phyloP scores from a whole-genome alignment of 495 filamentous ascomycete genomes.

The Patellaria atrata region DNA sequence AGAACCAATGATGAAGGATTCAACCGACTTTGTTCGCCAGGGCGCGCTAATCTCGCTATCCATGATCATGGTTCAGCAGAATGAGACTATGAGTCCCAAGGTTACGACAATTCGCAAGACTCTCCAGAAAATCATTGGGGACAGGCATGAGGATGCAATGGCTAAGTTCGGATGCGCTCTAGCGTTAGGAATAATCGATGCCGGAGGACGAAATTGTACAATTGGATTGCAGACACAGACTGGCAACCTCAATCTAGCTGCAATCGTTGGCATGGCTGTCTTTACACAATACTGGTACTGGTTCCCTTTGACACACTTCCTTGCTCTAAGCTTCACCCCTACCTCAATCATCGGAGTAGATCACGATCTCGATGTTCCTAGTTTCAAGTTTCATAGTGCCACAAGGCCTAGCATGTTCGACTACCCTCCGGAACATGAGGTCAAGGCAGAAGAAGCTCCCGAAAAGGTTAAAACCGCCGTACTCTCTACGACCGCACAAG shows the following conservation, averaged over 20 bases:
- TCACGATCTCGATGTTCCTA: conserved; percentile 84
- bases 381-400: conserved; percentile 89
- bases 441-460: conserved; percentile 83
- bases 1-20: conserved; percentile 99
- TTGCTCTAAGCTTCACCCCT: conserved; percentile 83
- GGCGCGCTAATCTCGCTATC: conserved; percentile 88
- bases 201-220: conserved; percentile 94
- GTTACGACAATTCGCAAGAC: conserved; percentile 49
- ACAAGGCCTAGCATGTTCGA: conserved; percentile 92
- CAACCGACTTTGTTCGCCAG: conserved; percentile 95
- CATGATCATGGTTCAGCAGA: conserved; percentile 98
- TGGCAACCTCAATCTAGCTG: conserved; percentile 93
- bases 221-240: conserved; percentile 96
- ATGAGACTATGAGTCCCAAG: conserved; percentile 57
- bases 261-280: conserved; percentile 92
- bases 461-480: conserved; percentile 93
- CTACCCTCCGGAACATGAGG: conserved; percentile 91
- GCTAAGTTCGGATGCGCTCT: conserved; percentile 94
- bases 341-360: conserved; percentile 92
- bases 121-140: conserved; percentile 63
- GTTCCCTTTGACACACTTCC: conserved; percentile 98
- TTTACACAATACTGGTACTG: conserved; percentile 99
- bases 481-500: conserved; percentile 90
- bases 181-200: conserved; percentile 93
- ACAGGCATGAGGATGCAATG: conserved; percentile 98